Conservation (phyloP, 257 asterid species). For the Solanum raphanifolium region DNA sequence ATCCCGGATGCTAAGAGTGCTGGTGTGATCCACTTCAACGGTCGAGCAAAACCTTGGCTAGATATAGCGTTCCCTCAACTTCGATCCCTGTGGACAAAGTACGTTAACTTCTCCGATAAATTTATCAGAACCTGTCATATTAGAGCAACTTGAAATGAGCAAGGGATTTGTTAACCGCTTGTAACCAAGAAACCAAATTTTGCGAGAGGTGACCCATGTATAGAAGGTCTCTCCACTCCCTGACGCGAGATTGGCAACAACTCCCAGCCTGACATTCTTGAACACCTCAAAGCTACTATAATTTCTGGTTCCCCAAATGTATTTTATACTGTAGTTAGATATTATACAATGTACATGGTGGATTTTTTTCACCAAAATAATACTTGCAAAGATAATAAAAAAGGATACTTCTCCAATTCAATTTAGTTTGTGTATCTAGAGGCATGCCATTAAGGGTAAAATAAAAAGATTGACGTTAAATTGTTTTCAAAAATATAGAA, state of each 20-base stretch:
- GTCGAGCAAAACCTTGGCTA: constrained; percentile 98
- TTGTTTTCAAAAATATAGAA: not conserved
- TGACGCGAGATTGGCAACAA: not conserved
- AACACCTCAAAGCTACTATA: not conserved
- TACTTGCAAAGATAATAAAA: not conserved
- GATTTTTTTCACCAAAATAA: not conserved
- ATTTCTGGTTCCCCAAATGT: not conserved
- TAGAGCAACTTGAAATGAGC: constrained; percentile 38
- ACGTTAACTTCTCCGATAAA: constrained; percentile 65
- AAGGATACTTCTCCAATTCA: not conserved
- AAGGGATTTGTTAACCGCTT: constrained; percentile 1
- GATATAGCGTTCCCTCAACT: constrained; percentile 90
- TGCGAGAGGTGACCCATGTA: not conserved
- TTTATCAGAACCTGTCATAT: constrained; percentile 76
- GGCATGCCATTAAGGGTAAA: not conserved
- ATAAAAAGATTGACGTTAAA: not conserved
- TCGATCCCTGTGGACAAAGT: constrained; percentile 73
- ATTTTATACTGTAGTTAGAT: not conserved
- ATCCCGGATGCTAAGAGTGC: constrained; percentile 59
- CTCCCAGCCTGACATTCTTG: not conserved
- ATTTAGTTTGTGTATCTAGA: not conserved
- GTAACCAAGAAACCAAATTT: not conserved
- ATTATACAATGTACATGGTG: not conserved
- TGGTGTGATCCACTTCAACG: constrained; percentile 84
- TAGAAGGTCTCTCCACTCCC: not conserved